Base-by-base conservation (phyloP, 1,284 basidiomycete species). In the Ustilago shanxiensis region DNA sequence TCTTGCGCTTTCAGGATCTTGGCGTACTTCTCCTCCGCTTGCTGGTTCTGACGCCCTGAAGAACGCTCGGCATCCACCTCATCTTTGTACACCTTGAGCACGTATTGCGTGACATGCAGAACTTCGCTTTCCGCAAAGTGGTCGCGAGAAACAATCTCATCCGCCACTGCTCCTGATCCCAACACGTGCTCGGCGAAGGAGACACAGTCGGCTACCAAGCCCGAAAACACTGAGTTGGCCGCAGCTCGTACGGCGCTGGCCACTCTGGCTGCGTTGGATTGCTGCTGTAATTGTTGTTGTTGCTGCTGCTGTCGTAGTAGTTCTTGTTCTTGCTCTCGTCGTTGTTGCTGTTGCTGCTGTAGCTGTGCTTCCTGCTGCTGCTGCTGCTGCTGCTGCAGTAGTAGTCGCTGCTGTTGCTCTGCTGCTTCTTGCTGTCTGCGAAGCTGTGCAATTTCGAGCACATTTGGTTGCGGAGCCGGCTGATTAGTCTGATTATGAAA, bases 111-210 rank as follows among this genome's bases (percentile, higher is more conserved):
- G 33, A 75, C 60, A 20, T 60, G 56, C 26, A 58, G 16, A 31
- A 75, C 67, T 31, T 75, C 72, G 13, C 45, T 47, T 22, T 62
- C 67, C 45, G 47, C 60, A 20, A 67, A 75, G 20, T 63, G 56
- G 14, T 28, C 10, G 6, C 54, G 52, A 0, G 16, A 24, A 20
- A 28, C 39, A 28, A 33, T 53, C 31, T 70, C 45, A 35, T 66
- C 67, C 8, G 26, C 52, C 13, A 31, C 26, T 4, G 26, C 45
- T 2, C 60, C 24, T 29, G 63, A 55, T 8, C 64, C 56, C 1
- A 62, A 13, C 24, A 75, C 67, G 8, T 75, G 67, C 37, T 70
- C 72, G 37, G 72, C 72, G 14, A 75, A 62, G 8, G 72, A 75
- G 3, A 75, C 60, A 20, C 63, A 69, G 47, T 75, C 72, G 7